Base-by-base conservation (phyloP, 2,329 filamentous ascomycete species). In the Macroventuria anomochaeta region DNA sequence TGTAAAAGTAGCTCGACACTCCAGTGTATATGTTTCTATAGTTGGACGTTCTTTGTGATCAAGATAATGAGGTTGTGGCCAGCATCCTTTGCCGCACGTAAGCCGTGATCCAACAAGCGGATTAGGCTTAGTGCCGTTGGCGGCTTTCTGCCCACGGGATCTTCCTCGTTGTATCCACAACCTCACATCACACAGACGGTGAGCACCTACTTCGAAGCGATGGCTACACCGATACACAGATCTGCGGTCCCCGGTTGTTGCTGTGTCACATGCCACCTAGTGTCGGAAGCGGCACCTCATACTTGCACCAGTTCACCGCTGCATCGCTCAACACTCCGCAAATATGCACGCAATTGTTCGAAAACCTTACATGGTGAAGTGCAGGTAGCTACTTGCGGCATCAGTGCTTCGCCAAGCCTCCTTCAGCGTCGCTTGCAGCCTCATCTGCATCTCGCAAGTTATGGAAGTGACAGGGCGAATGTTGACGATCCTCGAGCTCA, bases 181-280 rank as follows among this genome's bases (percentile, higher is more conserved):
- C 44, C 44, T 49, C 51, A 54, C 39, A 36, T 54, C 43, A 53
- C 51, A 48, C 44, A 49, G 34, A 54, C 46, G 51, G 40, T 49
- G 46, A 44, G 51, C 44, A 54, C 15, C 46, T 28, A 54, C 44
- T 34, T 53, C 38, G 39, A 54, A 54, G 51, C 51, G 44, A 54
- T 48, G 43, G 44, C 29, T 42, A 49, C 51, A 54, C 51, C 51
- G 44, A 40, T 36, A 40, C 51, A 54, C 29, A 49, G 51, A 49
- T 54, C 51, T 49, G 44, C 51, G 34, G 43, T 32, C 34, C 31
- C 33, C 33, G 28, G 33, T 33, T 48, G 18, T 48, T 53, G 43
- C 38, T 43, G 44, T 44, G 44, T 54, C 51, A 54, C 51, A 54
- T 54, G 51, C 39, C 33, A 23, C 18, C 18, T 29, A 11, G 33